These are phyloP conservation scores for Cylindrotheca fusiformis DNA, from an alignment of 108 stramenopile genomes.

Conservation along the genomic window DNA sequence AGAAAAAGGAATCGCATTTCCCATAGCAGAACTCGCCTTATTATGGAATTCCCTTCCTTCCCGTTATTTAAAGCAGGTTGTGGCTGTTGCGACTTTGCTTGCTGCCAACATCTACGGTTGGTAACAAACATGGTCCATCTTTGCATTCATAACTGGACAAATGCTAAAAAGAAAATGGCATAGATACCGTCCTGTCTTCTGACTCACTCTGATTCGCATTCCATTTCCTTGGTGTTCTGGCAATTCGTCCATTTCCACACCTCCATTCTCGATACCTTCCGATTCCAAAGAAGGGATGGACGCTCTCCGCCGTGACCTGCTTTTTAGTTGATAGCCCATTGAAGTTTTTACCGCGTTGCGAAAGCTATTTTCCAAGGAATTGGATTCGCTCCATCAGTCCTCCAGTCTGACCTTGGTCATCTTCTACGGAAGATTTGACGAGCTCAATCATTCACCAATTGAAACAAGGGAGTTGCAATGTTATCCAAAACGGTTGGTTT, in stretches of 20 bases:
- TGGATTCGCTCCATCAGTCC: slow-evolving; percentile 60
- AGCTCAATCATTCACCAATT: slow-evolving; percentile 47
- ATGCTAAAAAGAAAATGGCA: slow-evolving; percentile 66
- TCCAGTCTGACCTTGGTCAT: slow-evolving; percentile 53
- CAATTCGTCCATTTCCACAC: slow-evolving; percentile 56
- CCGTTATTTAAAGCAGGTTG: too few species aligned
- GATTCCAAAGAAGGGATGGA: slow-evolving; percentile 48
- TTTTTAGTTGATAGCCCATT: slow-evolving; percentile 52
- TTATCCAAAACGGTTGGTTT: slow-evolving; percentile 55
- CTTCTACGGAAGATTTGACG: slow-evolving; percentile 36
- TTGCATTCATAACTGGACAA: slow-evolving; percentile 62
- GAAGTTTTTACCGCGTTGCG: slow-evolving; percentile 38
- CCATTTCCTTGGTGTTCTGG: slow-evolving; percentile 60
- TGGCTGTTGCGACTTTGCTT: too few species aligned
- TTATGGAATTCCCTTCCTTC: too few species aligned
- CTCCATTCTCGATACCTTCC: slow-evolving; percentile 37
- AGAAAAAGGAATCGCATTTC: too few species aligned
- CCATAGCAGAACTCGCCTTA: too few species aligned
- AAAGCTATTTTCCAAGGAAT: slow-evolving; percentile 47
- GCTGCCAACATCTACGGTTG: slow-evolving; percentile 43
- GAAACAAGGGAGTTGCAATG: slow-evolving; percentile 44
- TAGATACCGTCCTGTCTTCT: slow-evolving; percentile 50
- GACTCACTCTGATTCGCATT: slow-evolving; percentile 49
- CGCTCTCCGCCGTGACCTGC: slow-evolving; percentile 9
- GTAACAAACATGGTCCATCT: slow-evolving; percentile 64